Percentiles rank a stretch among this genome's conserved stretches.
Evolutionary conservation across 2,329 filamentous ascomycete species (phyloP).

Genomic region (Escovopsis sp.): DNA sequence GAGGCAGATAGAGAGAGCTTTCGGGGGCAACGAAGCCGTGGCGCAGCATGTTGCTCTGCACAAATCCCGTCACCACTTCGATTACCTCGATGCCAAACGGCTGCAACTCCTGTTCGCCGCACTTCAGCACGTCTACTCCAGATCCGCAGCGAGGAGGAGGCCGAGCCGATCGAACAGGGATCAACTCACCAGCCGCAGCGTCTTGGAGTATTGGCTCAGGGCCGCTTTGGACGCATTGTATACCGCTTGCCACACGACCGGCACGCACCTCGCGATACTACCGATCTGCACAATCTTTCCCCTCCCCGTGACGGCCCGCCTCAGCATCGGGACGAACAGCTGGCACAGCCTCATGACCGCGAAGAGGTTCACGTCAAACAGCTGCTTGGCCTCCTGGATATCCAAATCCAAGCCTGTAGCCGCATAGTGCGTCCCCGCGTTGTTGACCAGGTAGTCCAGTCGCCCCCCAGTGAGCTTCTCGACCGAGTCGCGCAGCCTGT

Average conservation of each 20-base stretch:
- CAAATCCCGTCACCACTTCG: conserved; percentile 6
- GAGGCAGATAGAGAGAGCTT: conserved; percentile 3
- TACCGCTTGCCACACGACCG: conserved; percentile 5
- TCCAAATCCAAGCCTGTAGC: conserved; percentile 6
- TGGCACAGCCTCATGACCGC: conserved; percentile 8
- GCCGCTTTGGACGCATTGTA: conserved; percentile 9
- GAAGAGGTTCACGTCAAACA: conserved; percentile 7
- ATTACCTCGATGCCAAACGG: conserved; percentile 6
- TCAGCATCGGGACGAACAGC: conserved; percentile 5
- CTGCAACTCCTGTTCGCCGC: conserved; percentile 3
- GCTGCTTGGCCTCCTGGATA: conserved; percentile 3
- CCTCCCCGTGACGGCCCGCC: not conserved
- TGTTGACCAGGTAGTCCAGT: conserved; percentile 7
- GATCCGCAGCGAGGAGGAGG: too few species aligned
- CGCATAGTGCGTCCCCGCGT: conserved; percentile 7
- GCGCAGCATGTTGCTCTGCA: conserved; percentile 5
- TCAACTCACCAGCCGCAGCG: conserved; percentile 5
- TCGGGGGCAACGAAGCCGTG: conserved; percentile 3
- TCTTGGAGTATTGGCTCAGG: conserved; percentile 6
- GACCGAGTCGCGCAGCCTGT: conserved; percentile 2
- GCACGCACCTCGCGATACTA: conserved; percentile 4
- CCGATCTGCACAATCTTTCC: conserved; percentile 8
- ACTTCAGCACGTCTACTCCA: too few species aligned
- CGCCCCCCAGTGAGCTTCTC: conserved; percentile 4
- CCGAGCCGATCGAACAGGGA: not conserved